phyloP scores from a whole-genome alignment of 139 green algal species.

The Zygnema circumcarinatum region DNA sequence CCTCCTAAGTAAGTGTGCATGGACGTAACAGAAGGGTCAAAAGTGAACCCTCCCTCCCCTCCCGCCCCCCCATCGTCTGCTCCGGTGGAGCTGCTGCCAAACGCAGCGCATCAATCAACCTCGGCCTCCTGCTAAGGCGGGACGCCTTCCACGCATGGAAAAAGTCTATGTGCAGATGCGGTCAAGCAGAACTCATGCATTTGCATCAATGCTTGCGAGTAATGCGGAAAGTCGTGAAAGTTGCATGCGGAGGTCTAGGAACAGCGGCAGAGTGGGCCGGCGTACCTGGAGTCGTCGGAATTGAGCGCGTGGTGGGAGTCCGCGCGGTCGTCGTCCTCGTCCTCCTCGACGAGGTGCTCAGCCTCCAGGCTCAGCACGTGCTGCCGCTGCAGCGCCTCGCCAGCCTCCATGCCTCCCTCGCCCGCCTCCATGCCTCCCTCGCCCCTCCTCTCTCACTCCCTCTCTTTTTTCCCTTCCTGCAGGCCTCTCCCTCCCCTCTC shows the following conservation, averaged over 20 bases:
- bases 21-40: conserved; percentile 42
- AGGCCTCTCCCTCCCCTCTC: conserved; percentile 8
- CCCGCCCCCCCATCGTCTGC: neutral
- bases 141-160: neutral
- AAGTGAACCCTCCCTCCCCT: conserved; percentile 34
- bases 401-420: neutral
- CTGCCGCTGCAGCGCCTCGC: conserved; percentile 26
- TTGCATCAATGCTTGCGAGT: conserved; percentile 8
- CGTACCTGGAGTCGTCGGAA: neutral
- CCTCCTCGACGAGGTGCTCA: conserved; percentile 10
- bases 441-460: neutral
- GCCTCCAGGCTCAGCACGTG: conserved; percentile 28
- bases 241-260: neutral
- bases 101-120: conserved; percentile 14
- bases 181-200: neutral
- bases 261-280: neutral
- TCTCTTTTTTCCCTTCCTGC: neutral
- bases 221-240: neutral
- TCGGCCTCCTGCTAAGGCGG: neutral
- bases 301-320: neutral
- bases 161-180: neutral
- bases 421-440: neutral
- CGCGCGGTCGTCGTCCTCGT: conserved; percentile 35
- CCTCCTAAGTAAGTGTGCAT: conserved; percentile 58
- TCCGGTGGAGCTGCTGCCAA: neutral